Conservation (phyloP, 805 yeast species). For the Brettanomyces naardenensis region DNA sequence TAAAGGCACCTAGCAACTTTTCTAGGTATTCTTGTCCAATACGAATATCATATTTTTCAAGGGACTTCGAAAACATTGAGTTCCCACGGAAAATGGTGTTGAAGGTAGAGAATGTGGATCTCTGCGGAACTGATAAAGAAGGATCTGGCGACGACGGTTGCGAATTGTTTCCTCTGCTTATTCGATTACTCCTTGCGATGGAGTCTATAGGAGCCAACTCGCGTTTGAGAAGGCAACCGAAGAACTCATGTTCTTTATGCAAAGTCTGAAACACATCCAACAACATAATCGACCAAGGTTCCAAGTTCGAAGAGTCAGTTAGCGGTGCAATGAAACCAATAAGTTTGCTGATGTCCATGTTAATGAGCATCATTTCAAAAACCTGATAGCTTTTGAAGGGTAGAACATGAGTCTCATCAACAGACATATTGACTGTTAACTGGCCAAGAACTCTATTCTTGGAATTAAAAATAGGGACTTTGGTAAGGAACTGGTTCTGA, state of each 20-base stretch:
- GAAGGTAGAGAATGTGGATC: constrained; percentile 9
- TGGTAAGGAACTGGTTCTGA: constrained; percentile 18
- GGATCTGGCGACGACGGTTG: not conserved
- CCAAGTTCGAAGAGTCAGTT: constrained; percentile 32
- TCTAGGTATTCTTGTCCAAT: constrained; percentile 76
- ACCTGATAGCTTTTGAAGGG: constrained; percentile 52
- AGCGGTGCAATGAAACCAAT: constrained; percentile 36
- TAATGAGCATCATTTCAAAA: constrained; percentile 52
- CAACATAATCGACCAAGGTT: constrained; percentile 48
- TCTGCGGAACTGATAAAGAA: not conserved
- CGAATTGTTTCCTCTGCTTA: constrained; percentile 15
- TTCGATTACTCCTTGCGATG: constrained; percentile 34
- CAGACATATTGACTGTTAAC: constrained; percentile 41
- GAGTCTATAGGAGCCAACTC: constrained; percentile 50
- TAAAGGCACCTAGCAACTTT: constrained; percentile 62
- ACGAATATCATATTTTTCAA: constrained; percentile 69
- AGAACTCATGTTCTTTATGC: constrained; percentile 65
- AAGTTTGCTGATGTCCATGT: constrained; percentile 45
- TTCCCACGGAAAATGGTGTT: constrained; percentile 78
- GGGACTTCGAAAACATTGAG: constrained; percentile 69
- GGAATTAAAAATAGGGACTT: constrained; percentile 14
- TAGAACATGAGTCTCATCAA: constrained; percentile 49
- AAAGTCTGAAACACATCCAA: constrained; percentile 70
- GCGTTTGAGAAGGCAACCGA: constrained; percentile 54
- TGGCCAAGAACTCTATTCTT: constrained; percentile 44